Base-by-base conservation (phyloP, 2,329 filamentous ascomycete genomes). In the Cladophialophora bantiana region DNA sequence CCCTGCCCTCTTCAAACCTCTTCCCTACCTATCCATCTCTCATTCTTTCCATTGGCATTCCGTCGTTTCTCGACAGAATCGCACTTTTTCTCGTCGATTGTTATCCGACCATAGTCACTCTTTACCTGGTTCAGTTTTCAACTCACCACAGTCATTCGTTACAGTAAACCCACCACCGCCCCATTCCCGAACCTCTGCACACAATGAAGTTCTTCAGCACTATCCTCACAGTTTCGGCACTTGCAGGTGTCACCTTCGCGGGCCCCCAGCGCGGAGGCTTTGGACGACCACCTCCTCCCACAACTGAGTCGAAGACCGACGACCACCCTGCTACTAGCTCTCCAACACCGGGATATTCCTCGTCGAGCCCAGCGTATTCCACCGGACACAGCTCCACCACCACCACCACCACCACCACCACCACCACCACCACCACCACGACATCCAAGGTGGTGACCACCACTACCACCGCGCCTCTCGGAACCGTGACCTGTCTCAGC, bases 401-500 rank as follows among this genome's bases (percentile, higher is more conserved):
- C 4, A 13, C 36, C 4, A 59, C 57, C 42, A 52, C 31, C 26
- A 9, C 42, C 42, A 31, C 31, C 35, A 34, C 4, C 5, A 15
- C 35, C 3, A 38, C 54, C 4, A 40, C 54, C 4, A 40, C 54
- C 7, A 40, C 56, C 1, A 59, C 58, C 20, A 35, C 53, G 15
- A 56, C 54, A 13, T 35, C 26, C 20, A 56, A 15, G 50, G 15
- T 15, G 18, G 26, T 15, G 3, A 18, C 31, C 10, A 52, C n/a
- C 58, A 52, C 40, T 2, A 36, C 40, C 2, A 20, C 58, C 15
- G 9, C n/a, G 2, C 4, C 13, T 40, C 12, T 34, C 26, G 40
- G 57, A 20, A 59, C 40, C 40, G 40, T 50, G 40, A 62, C 7
- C 10, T 70, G 70, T 40, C 63, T 71, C 32, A 67, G 63, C n/a